Conservation (phyloP, 768 basidiomycete species). For the Leccinum imitatum region DNA sequence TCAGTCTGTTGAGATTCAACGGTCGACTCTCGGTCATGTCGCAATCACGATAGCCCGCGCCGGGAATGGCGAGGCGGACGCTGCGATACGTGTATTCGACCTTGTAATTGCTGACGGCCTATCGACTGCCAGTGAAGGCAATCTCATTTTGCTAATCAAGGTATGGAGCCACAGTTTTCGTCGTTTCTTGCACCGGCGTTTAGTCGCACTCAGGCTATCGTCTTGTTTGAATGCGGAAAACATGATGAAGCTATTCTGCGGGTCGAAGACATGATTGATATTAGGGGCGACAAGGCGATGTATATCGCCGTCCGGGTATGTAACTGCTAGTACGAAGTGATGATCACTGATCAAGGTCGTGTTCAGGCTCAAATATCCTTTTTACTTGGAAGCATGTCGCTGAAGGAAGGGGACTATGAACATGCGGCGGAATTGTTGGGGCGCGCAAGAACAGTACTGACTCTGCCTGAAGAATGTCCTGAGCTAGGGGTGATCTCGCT, state of each 20-base stretch:
- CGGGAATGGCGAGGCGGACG: slow-evolving; percentile 2
- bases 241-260: slow-evolving; percentile 10
- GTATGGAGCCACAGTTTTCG: neutral
- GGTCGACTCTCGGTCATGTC: slow-evolving; percentile 13
- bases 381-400: neutral
- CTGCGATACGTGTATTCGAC: slow-evolving; percentile 9
- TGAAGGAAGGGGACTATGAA: neutral
- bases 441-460: neutral
- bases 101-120: slow-evolving; percentile 2
- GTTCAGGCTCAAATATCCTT: slow-evolving; percentile 11
- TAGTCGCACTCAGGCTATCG: neutral
- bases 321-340: neutral
- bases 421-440: neutral
- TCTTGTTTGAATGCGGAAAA: slow-evolving; percentile 10
- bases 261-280: slow-evolving; percentile 1
- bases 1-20: slow-evolving; percentile 11
- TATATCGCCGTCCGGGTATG: slow-evolving; percentile 9
- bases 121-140: neutral
- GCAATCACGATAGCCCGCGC: slow-evolving; percentile 2
- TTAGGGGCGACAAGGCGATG: neutral
- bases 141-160: slow-evolving; percentile 15
- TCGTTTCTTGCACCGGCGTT: neutral
- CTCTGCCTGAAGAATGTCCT: neutral
- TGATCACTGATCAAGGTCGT: neutral
- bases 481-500: slow-evolving; percentile 8